These are phyloP conservation scores for Wickerhamiella siamensis DNA, from an alignment of 805 yeast genomes.

Conservation along the genomic window DNA sequence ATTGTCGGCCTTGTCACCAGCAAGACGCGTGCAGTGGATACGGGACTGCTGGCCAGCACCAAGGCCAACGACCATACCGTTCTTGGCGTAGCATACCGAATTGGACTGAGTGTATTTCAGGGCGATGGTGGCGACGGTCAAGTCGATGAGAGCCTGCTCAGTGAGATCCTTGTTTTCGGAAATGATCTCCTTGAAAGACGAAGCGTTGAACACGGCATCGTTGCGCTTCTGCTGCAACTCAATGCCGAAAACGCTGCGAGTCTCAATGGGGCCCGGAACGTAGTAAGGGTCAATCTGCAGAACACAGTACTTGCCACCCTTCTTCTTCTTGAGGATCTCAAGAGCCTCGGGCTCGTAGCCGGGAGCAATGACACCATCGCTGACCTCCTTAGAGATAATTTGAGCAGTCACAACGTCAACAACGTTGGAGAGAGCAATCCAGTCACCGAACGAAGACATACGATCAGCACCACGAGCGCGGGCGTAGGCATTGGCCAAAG, in stretches of 20 bases:
- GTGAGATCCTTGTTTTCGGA: conserved; percentile 75
- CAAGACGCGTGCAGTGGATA: conserved; percentile 97
- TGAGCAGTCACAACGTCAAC: conserved; percentile 94
- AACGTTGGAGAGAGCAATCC: conserved; percentile 90
- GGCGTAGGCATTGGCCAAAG: conserved; percentile 95
- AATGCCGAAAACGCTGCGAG: conserved; percentile 93
- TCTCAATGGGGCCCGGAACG: conserved; percentile 66
- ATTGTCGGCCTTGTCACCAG: conserved; percentile 98
- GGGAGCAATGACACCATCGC: conserved; percentile 98
- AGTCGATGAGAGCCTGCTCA: conserved; percentile 83
- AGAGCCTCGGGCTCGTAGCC: conserved; percentile 89
- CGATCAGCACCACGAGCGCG: conserved; percentile 99
- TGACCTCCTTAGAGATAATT: conserved; percentile 92
- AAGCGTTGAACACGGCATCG: conserved; percentile 86
- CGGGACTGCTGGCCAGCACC: conserved; percentile 99
- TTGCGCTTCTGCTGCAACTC: conserved; percentile 93
- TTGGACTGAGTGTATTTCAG: conserved; percentile 96
- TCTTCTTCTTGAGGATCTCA: conserved; percentile 76
- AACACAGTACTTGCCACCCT: conserved; percentile 94
- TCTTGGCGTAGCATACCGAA: conserved; percentile 95
- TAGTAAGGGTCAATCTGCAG: conserved; percentile 92
- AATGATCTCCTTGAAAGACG: conserved; percentile 83
- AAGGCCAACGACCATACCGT: conserved; percentile 97
- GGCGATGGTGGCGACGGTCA: conserved; percentile 94
- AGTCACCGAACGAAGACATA: conserved; percentile 98